Percentiles rank a stretch among this genome's conserved stretches.
These are phyloP conservation scores for Cercospora brassicicola DNA, from an alignment of 2,329 filamentous ascomycete species.

Conservation along the genomic window DNA sequence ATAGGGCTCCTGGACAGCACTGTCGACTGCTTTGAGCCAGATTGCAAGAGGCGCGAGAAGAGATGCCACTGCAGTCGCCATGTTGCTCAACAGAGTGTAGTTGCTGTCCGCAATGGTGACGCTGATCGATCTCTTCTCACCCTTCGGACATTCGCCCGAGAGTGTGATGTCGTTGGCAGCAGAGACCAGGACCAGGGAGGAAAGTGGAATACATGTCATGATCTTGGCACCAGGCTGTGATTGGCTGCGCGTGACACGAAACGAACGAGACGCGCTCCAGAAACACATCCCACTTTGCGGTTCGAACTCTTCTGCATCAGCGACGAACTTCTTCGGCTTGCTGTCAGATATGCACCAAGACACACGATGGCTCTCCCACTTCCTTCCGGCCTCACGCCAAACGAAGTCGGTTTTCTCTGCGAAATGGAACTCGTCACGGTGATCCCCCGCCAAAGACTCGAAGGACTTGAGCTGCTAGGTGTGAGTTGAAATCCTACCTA, in stretches of 20 bases:
- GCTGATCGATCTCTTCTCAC: not conserved
- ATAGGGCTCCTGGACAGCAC: constrained; percentile 58
- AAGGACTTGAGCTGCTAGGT: constrained; percentile 78
- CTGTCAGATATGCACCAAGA: constrained; percentile 17
- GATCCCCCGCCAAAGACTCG: constrained; percentile 84
- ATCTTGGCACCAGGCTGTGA: not conserved
- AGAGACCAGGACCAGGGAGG: not conserved
- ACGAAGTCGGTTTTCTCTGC: constrained; percentile 89
- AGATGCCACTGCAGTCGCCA: constrained; percentile 26
- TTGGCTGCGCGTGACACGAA: constrained; percentile 8
- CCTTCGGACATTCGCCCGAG: not conserved
- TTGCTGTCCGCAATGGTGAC: not conserved
- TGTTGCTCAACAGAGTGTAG: constrained; percentile 4
- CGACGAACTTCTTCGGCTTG: not conserved
- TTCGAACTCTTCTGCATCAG: not conserved
- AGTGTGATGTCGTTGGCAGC: not conserved
- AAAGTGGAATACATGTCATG: not conserved
- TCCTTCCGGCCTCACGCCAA: constrained; percentile 69
- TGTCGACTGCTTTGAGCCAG: constrained; percentile 46
- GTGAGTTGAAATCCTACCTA: constrained; percentile 58
- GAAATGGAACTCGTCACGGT: constrained; percentile 97
- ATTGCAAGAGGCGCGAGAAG: constrained; percentile 28
- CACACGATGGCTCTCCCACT: constrained; percentile 61
- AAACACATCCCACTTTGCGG: not conserved
- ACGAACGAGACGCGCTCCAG: not conserved